Percentiles rank a stretch among this genome's conserved stretches.
Conservation (phyloP, 305 asterid species). For the Fraxinus velutina region DNA sequence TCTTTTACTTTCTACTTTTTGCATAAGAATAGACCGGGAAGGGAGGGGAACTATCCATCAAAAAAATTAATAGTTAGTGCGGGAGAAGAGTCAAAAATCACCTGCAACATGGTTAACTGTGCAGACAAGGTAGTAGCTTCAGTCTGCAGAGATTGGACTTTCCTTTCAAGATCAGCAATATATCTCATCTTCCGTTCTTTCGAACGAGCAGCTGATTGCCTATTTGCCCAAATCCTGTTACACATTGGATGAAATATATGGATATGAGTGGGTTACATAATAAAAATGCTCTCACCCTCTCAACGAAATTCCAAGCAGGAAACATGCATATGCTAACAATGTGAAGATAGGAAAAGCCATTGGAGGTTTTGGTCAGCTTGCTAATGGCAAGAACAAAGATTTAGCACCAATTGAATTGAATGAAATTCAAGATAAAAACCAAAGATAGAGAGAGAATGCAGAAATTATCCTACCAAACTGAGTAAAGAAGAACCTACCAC, state of each 20-base stretch:
- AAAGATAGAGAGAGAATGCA: neutral
- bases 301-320: constrained; percentile 6
- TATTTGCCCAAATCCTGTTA: constrained; percentile 94
- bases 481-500: neutral
- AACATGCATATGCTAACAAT: neutral
- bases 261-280: constrained; percentile 14
- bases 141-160: constrained; percentile 88
- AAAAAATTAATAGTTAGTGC: constrained; percentile 9
- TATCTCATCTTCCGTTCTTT: constrained; percentile 69
- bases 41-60: neutral
- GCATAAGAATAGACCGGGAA: neutral
- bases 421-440: neutral
- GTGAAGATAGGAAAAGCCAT: neutral
- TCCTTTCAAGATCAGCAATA: constrained; percentile 96
- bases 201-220: constrained; percentile 89
- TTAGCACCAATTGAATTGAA: neutral
- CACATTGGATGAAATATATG: constrained; percentile 10
- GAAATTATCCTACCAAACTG: neutral
- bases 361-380: neutral
- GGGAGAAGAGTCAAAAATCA: constrained; percentile 25
- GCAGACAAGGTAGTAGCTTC: constrained; percentile 97
- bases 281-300: constrained; percentile 5
- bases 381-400: neutral
- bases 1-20: neutral
- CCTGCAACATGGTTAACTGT: constrained; percentile 92